A percentile compares a stretch with the other conserved stretches of the same genome.
Evolutionary conservation across 2,329 filamentous ascomycete genomes (phyloP).

Genomic region (Aurifilum marmelostoma): DNA sequence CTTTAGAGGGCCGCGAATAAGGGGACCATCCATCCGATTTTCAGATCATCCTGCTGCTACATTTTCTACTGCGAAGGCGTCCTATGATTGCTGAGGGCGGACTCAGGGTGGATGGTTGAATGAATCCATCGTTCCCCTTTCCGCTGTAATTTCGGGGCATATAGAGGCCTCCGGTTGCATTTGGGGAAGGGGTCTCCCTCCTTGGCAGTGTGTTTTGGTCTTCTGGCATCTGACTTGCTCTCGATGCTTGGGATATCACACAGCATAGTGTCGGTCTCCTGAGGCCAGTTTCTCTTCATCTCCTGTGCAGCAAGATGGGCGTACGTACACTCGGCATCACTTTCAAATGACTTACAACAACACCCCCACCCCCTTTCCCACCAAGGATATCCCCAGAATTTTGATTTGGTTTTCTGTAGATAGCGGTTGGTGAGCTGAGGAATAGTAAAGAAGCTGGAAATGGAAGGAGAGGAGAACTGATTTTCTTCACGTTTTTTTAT

Average conservation of each 20-base stretch:
- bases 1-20: slow-evolving; percentile 7
- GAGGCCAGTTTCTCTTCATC: slow-evolving; percentile 33
- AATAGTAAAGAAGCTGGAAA: slow-evolving; percentile 6
- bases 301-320: slow-evolving; percentile 29
- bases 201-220: slow-evolving; percentile 27
- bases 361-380: slow-evolving; percentile 25
- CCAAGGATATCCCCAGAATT: slow-evolving; percentile 36
- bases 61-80: not conserved
- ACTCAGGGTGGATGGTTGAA: not conserved
- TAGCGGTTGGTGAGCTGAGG: slow-evolving; percentile 27
- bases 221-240: slow-evolving; percentile 27
- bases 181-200: slow-evolving; percentile 24
- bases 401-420: slow-evolving; percentile 35
- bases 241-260: slow-evolving; percentile 20
- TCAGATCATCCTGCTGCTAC: slow-evolving; percentile 5
- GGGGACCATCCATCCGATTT: not conserved
- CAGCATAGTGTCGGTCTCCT: slow-evolving; percentile 26
- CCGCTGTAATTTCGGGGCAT: not conserved
- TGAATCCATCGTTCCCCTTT: not conserved
- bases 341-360: slow-evolving; percentile 9
- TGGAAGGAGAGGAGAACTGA: slow-evolving; percentile 21
- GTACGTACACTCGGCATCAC: slow-evolving; percentile 30
- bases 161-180: not conserved
- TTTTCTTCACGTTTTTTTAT: not conserved
- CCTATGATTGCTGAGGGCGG: not conserved